Evolutionary conservation across 257 asterid species (phyloP).

Genomic region (Scutellaria galericulata): DNA sequence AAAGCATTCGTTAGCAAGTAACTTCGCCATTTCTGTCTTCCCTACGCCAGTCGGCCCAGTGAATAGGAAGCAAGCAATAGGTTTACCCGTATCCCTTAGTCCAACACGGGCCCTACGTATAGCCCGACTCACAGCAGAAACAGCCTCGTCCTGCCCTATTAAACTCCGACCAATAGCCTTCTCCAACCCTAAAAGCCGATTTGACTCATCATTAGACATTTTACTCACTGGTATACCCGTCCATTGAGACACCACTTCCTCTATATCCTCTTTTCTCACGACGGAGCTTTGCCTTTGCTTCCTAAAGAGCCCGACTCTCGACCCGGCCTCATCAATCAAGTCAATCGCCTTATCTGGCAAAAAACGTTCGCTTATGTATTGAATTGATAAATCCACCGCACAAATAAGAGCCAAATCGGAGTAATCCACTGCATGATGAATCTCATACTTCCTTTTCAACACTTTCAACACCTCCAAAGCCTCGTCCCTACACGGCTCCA

Average conservation of each 20-base stretch:
- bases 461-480: conserved; percentile 47
- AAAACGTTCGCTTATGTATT: conserved; percentile 47
- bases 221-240: conserved; percentile 55
- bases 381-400: conserved; percentile 52
- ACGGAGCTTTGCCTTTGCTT: neutral
- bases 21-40: conserved; percentile 62
- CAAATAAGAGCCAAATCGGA: conserved; percentile 46
- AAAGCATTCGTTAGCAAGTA: conserved; percentile 58
- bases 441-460: conserved; percentile 42
- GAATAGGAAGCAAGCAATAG: conserved; percentile 69
- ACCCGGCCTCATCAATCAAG: conserved; percentile 58
- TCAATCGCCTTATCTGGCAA: conserved; percentile 56
- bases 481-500: conserved; percentile 55
- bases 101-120: conserved; percentile 76
- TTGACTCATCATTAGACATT: conserved; percentile 48
- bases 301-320: conserved; percentile 41
- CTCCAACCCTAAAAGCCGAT: conserved; percentile 50
- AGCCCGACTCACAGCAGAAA: conserved; percentile 61
- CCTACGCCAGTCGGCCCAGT: conserved; percentile 77
- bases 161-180: conserved; percentile 3
- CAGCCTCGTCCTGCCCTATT: conserved; percentile 71
- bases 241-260: conserved; percentile 42
- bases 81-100: conserved; percentile 59
- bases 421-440: conserved; percentile 49
- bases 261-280: conserved; percentile 46